Evolutionary conservation across 768 basidiomycete genomes (phyloP), one percentile per base, ranked within the genome.

Genomic region (Xerocomellus chrysenteron): DNA sequence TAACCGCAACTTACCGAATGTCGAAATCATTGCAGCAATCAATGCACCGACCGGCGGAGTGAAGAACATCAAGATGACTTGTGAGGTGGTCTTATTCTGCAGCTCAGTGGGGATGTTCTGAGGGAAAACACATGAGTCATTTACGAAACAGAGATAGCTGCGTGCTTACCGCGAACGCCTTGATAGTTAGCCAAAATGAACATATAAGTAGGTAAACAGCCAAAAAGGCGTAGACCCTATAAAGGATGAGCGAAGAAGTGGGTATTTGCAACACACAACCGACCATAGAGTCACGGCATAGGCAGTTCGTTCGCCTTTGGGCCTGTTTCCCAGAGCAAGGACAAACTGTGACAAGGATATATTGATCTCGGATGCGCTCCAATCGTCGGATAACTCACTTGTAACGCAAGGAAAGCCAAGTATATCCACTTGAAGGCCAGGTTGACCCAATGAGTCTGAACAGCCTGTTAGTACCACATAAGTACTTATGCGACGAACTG

Each of bases 401-500:
- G 95, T 30, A 98, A 74, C 16, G 84, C 91, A 37, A 98, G 76
- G 76, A 94, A 90, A 3, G 85, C 79, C 41, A 96, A 77, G 68
- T 96, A 97, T 19, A 92, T 75, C 92, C 93, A 94, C 76, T 90
- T 88, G 54, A 94, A 78, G 14, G 75, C 83, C 42, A 85, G 60
- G 65, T 97, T 97, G 42, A 94, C 76, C 92, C 92, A 96, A 61
- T 92, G 86, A 16, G 94, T 95, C 93, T 63, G 17, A 24, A 51
- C 24, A 19, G 30, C 16, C 42, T 47, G 39, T 57, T 26, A 54
- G 44, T 37, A 33, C 13, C 5, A 32, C 16, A 21, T n/a, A 32
- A 42, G 12, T 10, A 40, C 21, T 13, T 14, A 28, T 36, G 37
- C 26, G 49, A 35, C 28, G 28, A n/a, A 76, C 28, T 24, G 48